Base-by-base conservation (phyloP, 208 protist species). In the Crithidia fasciculata region DNA sequence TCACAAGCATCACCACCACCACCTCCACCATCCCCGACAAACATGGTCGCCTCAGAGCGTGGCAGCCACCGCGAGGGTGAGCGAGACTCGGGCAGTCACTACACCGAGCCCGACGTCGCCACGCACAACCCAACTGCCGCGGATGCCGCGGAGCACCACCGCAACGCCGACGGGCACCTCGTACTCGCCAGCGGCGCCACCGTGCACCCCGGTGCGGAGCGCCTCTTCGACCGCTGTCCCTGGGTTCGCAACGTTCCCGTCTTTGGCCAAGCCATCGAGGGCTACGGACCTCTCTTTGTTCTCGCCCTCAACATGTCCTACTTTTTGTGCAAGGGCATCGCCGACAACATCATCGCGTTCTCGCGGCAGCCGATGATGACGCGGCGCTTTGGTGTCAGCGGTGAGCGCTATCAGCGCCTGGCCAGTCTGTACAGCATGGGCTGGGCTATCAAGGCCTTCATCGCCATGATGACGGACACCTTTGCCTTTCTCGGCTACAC, bases 381-480 rank as follows among this genome's bases (percentile, higher is more conserved):
- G 15, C 18, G 73, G 15, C 80, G 81, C 57, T 89, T 76, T 65
- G 72, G 76, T 41, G 66, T 90, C 13, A 54, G 54, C 5, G 84
- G 49, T 12, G 44, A 47, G 28, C 66, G 75, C 7, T 92, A 91
- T 45, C 82, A 89, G 78, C 85, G 85, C 39, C 82, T 92, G 15
- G 39, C 53, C 10, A 53, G 53, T 40, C 60, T 92, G 41, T 53
- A 65, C 3, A 64, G 54, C 3, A 80, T 91, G 76, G 87, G 84
- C 40, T 90, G 82, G 80, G 84, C 90, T 16, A 78, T 92, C 60
- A 95, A 92, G 66, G 76, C 87, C 56, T 72, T 91, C 65, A 82
- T 66, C 19, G 90, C 83, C 19, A 77, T 86, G 64, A 41, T 95
- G 36, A 84, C 76, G 61, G 90, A 92, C 64, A 69, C 74, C 60